Evolutionary conservation across 768 basidiomycete genomes (phyloP), one percentile per base, ranked within the genome.

Genomic region (Podaxis pistillaris): DNA sequence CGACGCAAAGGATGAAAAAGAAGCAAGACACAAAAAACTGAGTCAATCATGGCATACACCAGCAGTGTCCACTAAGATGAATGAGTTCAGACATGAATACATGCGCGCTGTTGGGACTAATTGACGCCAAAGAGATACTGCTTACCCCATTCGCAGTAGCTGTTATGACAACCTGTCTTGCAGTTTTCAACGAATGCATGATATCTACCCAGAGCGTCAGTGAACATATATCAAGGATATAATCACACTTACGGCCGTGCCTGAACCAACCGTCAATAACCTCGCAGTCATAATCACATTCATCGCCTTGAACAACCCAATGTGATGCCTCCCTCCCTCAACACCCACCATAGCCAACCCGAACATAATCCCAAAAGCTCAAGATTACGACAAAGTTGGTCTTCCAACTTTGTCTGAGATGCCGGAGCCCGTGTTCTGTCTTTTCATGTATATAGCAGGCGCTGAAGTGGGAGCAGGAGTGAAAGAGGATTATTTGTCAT

Each of bases 31-130:
- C 75, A 71, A 90, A 92, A 74, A 88, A 95, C 96, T 0, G 95
- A 81, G 68, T 94, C 92, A 70, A 97, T 91, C 79, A 91, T 88
- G 17, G 75, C 69, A 73, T 97, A 98, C 95, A 97, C 97, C 64
- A 92, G 74, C 0, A 81, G 75, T 5, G 89, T 78, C 91, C 91
- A 93, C 89, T 92, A 61, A 4, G n/a, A 1, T n/a, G 19, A n/a
- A n/a, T 13, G 6, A 9, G 13, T 13, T 49, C 4, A n/a, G 46
- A 4, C 4, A 49, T 49, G 4, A n/a, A n/a, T 19, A 49, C 9
- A 41, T 41, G 40, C 40, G 17, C 12, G 40, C 24, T 24, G 22
- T 12, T 17, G 28, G 13, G 37, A 3, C 40, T 41, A 17, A 13
- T 41, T 13, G 40, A 17, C 17, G 40, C 12, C 40, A 3, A 17